Evolutionary conservation across 148 eudicot genomes (phyloP).

Genomic region (Chenopodium quinoa): DNA sequence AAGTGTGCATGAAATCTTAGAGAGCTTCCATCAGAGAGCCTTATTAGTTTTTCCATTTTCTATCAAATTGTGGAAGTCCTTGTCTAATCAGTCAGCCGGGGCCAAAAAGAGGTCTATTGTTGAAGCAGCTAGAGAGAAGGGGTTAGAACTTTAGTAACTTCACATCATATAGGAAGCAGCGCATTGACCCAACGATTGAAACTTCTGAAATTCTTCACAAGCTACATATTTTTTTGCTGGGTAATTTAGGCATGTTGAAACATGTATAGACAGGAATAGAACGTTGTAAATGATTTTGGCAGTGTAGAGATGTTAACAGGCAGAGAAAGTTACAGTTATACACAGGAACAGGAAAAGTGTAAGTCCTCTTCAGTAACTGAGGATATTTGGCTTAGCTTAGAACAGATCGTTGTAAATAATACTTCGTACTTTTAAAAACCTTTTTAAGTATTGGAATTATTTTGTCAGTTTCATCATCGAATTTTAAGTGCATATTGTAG

Average conservation of each 20-base stretch:
- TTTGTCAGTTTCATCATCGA: background rate
- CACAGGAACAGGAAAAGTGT: slow-evolving; percentile 6
- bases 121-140: slow-evolving; percentile 54
- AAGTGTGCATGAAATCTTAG: slow-evolving; percentile 23
- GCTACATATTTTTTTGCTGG: slow-evolving; percentile 8
- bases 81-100: slow-evolving; percentile 29
- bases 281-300: slow-evolving; percentile 24
- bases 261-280: slow-evolving; percentile 17
- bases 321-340: background rate
- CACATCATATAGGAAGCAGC: background rate
- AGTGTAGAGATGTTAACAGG: slow-evolving; percentile 13
- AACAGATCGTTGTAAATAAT: slow-evolving; percentile 9
- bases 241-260: slow-evolving; percentile 6
- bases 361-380: background rate
- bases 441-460: background rate
- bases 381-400: background rate
- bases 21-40: slow-evolving; percentile 55
- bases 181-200: background rate
- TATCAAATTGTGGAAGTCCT: slow-evolving; percentile 57
- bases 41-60: slow-evolving; percentile 64
- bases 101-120: slow-evolving; percentile 30
- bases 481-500: too few species aligned
- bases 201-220: background rate
- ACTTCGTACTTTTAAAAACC: background rate
- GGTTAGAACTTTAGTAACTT: slow-evolving; percentile 34